A percentile compares a stretch with the other conserved stretches of the same genome.
Evolutionary conservation across 495 filamentous ascomycete genomes (phyloP).

Genomic region (Amniculicola lignicola): DNA sequence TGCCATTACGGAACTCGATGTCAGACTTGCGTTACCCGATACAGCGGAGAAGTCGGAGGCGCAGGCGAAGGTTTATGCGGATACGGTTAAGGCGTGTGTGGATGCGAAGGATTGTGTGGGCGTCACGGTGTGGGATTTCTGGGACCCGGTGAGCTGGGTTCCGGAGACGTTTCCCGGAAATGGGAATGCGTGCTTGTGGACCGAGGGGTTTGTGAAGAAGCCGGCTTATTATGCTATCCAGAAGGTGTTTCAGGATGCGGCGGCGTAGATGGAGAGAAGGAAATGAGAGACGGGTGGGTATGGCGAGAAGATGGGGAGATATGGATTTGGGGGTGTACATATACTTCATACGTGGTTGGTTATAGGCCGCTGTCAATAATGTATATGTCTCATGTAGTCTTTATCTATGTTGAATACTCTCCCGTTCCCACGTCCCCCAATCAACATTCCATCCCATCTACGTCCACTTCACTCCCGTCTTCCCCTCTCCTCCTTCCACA

Average conservation of each 20-base stretch:
- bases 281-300: too few relatives aligned
- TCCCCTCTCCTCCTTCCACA: conserved; percentile 1
- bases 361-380: too few relatives aligned
- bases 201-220: conserved; percentile 30
- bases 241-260: too few relatives aligned
- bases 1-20: conserved; percentile 63
- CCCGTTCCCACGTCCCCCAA: too few relatives aligned
- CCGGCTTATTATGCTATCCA: conserved; percentile 27
- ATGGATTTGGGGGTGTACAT: too few relatives aligned
- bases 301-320: too few relatives aligned
- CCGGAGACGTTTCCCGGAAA: conserved; percentile 32
- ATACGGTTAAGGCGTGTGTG: conserved; percentile 58
- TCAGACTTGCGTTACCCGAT: conserved; percentile 44
- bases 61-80: conserved; percentile 59
- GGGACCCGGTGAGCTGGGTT: conserved; percentile 46
- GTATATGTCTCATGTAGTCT: too few relatives aligned
- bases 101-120: conserved; percentile 60
- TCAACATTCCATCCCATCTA: conserved; percentile 9
- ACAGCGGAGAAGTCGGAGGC: conserved; percentile 48
- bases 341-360: too few relatives aligned
- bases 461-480: conserved; percentile 12
- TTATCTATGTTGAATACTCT: too few relatives aligned
- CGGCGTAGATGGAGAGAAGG: too few relatives aligned
- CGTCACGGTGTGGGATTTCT: conserved; percentile 66
- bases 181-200: conserved; percentile 33